Base-by-base conservation (phyloP, 768 basidiomycete species). In the Suillus subluteus region DNA sequence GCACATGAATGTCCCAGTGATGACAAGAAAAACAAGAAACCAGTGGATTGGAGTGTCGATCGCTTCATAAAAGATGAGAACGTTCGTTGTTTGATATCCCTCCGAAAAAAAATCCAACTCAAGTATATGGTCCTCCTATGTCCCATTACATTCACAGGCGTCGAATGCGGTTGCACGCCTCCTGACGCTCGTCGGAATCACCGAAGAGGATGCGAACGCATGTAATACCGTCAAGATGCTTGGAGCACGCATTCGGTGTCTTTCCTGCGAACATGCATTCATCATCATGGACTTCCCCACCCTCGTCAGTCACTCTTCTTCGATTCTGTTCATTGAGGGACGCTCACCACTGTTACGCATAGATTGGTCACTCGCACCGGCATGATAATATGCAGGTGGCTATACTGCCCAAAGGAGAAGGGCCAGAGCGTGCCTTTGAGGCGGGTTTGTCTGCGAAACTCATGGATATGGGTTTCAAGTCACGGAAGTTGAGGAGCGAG, bases 281-380 rank as follows among this genome's bases (percentile, higher is more conserved):
- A 81, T 89, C 50, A 67, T 84, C 30, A 82, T 91, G 80, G 79
- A 80, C 63, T 79, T 82, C 44, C 70, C 76, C 6, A 81, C 72
- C 61, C 76, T 89, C 40, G 90, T 88, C 70, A 63, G 85, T 69
- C 6, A 21, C 44, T n/a, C 35, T 38, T 56, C 32, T 66, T 48
- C 2, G 5, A 26, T 26, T 3, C 30, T 9, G 3, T 37, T 59
- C 15, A 48, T 62, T 15, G 16, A 26, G 18, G 11, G 26, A 61
- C 12, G 26, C 26, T 61, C 32, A 43, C 67, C 2, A 13, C 56
- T 16, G 8, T 4, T 8, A 4, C 35, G 55, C n/a, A n/a, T 71
- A 91, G 90, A 76, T 84, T 41, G 86, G 86, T 0, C 90, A 91
- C 73, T 83, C 82, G 50, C 86, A 88, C 67, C 83, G 90, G n/a